Evolutionary conservation across 139 green algal genomes (phyloP), one percentile per base, ranked within the genome.

Genomic region (Desmodesmus armatus): DNA sequence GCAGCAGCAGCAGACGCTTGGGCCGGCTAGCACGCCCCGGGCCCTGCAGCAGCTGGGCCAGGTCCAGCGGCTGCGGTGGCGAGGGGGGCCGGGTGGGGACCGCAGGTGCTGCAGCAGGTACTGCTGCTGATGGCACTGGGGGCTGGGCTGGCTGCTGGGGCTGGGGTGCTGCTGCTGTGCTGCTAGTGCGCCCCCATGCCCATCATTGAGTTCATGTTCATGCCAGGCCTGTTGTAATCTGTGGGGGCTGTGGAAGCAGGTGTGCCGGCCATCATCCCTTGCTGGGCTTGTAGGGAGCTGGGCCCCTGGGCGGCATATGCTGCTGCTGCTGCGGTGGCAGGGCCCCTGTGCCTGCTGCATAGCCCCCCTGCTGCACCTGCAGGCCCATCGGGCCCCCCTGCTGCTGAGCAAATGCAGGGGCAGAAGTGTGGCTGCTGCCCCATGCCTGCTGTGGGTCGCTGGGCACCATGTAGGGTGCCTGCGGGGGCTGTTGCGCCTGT

Each of bases 1-100:
- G 85, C 49, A 96, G 40, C 27, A 97, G 69, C 44, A 92, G 87
- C 43, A 97, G 76, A 19, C 86, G 82, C 41, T 87, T 78, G 1
- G 93, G 93, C n/a, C 94, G 91, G 5, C 19, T 58, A 3, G 43
- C 40, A 1, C 93, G 84, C n/a, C 83, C 90, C 27, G 78, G 53
- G 44, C 55, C 55, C 47, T 21, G 37, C 53, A 82, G 76, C 39
- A 82, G 37, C 37, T 65, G 40, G n/a, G 41, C 35, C n/a, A 82
- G 76, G 37, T 82, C 55, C 17, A 82, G 3, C 21, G 69, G 69
- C 29, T 13, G 23, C n/a, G n/a, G n/a, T n/a, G n/a, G n/a, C 19
- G 25, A 39, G 60, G 60, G 7, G 60, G n/a, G 9, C n/a, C 60
- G 19, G 60, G n/a, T 69, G 25, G n/a, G 37, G 60, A 29, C n/a